These are phyloP conservation scores for Podospora didyma DNA, from an alignment of 495 filamentous ascomycete genomes.

Conservation along the genomic window DNA sequence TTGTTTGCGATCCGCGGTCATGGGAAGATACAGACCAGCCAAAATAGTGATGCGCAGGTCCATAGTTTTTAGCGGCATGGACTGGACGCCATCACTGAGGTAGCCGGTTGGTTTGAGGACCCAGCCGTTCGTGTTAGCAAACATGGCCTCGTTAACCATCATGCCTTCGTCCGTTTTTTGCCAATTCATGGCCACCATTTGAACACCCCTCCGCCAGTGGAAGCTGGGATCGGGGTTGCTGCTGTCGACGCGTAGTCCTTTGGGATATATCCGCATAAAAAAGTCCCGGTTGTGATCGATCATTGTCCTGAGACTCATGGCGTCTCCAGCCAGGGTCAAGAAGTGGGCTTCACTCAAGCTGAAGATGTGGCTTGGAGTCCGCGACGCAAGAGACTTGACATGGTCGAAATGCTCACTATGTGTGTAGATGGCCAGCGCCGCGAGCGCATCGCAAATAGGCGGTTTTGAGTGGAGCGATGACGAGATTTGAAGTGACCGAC, in stretches of 20 bases:
- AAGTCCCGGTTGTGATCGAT: conserved; percentile 80
- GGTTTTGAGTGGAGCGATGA: conserved; percentile 44
- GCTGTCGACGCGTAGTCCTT: conserved; percentile 70
- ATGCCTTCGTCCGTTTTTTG: conserved; percentile 83
- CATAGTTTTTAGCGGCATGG: conserved; percentile 24
- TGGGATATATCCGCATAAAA: conserved; percentile 90
- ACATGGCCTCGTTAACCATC: conserved; percentile 96
- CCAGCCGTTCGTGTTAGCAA: conserved; percentile 77
- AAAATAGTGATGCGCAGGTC: conserved; percentile 42
- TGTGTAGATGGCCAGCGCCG: conserved; percentile 77
- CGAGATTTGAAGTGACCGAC: conserved; percentile 19
- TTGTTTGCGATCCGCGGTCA: conserved; percentile 20
- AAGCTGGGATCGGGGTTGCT: conserved; percentile 81
- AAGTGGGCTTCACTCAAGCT: conserved; percentile 76
- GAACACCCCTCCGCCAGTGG: conserved; percentile 84
- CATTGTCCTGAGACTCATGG: conserved; percentile 38
- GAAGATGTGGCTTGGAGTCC: conserved; percentile 75
- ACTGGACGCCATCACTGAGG: conserved; percentile 23
- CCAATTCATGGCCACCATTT: conserved; percentile 95
- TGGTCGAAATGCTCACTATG: conserved; percentile 73
- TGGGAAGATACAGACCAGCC: conserved; percentile 41
- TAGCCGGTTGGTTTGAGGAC: conserved; percentile 72
- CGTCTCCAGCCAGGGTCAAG: conserved; percentile 51
- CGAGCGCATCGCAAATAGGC: conserved; percentile 63
- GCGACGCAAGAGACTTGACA: conserved; percentile 50